Evolutionary conservation across 2,329 filamentous ascomycete genomes (phyloP).

Genomic region (Aspergillus pseudoviridinutans): DNA sequence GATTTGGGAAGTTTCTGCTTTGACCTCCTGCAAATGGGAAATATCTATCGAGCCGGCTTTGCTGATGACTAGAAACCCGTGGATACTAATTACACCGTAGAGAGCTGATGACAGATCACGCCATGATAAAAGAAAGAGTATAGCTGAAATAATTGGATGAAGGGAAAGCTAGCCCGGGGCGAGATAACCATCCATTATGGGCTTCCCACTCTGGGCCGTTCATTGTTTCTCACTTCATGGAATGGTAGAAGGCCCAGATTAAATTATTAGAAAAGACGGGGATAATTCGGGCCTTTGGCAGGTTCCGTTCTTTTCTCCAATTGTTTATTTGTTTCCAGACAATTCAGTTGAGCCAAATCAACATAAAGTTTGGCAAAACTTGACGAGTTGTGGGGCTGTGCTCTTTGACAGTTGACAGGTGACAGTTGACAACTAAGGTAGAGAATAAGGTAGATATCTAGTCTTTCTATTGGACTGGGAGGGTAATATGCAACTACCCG

Average conservation of each 20-base stretch:
- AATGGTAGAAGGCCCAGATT: background rate
- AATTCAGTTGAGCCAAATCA: constrained; percentile 1
- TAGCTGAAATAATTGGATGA: background rate
- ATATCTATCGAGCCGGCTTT: no score
- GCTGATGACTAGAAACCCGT: no score
- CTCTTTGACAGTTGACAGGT: background rate
- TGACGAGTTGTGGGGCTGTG: background rate
- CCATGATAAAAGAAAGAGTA: background rate
- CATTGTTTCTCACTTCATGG: background rate
- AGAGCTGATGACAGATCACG: background rate
- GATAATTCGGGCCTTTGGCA: background rate
- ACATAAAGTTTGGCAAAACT: constrained; percentile 4
- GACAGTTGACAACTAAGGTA: background rate
- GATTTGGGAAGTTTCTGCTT: background rate
- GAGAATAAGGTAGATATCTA: no score
- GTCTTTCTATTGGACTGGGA: no score
- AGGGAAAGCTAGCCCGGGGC: no score
- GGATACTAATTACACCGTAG: no score
- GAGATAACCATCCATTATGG: background rate
- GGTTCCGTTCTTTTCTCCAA: background rate
- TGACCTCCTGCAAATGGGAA: no score
- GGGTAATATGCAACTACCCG: background rate
- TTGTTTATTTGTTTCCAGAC: background rate
- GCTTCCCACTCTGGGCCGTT: background rate
- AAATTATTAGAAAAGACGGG: background rate